Base-by-base conservation (phyloP, 371 early-diverging fungal species). In the Mucor racemosus region DNA sequence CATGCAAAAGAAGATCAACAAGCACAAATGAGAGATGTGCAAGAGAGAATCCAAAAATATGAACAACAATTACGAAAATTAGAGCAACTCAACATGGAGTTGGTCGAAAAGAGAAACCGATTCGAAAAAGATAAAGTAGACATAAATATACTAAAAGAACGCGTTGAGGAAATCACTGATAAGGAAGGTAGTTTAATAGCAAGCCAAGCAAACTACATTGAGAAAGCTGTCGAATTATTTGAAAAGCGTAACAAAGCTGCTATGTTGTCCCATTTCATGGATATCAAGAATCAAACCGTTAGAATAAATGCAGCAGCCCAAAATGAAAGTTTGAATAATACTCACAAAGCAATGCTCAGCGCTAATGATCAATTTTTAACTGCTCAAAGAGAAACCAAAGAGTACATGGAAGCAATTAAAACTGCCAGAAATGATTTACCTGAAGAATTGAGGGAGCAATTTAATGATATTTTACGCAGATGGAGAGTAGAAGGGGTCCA, bases 381-480 rank as follows among this genome's bases (percentile, higher is more conserved):
- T 14, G 62, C 42, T 60, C 63, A 66, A 68, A 69, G 50, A 36
- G 54, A 60, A 35, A 56, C 67, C 26, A 68, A 61, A 21, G 75
- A 66, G 38, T 68, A 60, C 34, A 69, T 67, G 39, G 72, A 78
- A 10, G 74, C 78, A 17, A 86, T 85, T 6, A 75, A 85, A 61
- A 64, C 58, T 14, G 80, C 81, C 26, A 78, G 80, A 42, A 65
- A 69, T 7, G 74, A 69, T 0, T 40, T 87, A n/a, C 53, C 74
- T 15, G 80, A 76, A 5, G 84, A 83, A 26, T 67, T 87, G 10
- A 72, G 68, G 9, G 81, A 76, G 5, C 89, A 89, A 44, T 82
- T 86, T 8, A 79, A 84, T 61, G 77, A 71, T 39, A 74, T 77
- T 40, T 53, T 70, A 9, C 61, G 33, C 6, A 38, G 65, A 33